These are phyloP conservation scores for Globisporangium yorkense DNA, from an alignment of 352 stramenopile genomes.

Conservation along the genomic window DNA sequence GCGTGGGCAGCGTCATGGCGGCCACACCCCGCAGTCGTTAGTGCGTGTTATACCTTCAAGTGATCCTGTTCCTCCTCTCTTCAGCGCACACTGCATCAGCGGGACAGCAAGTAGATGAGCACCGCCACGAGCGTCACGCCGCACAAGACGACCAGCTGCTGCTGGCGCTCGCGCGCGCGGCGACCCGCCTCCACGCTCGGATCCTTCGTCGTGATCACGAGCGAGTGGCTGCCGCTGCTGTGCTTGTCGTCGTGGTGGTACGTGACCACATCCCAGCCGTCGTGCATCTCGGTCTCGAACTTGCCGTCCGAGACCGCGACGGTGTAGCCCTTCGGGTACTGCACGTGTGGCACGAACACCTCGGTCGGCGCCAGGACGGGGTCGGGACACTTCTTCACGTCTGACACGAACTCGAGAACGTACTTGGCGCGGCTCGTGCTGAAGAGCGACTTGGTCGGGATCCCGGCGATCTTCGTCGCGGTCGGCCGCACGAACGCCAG, in stretches of 20 bases:
- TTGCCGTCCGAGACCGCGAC: conserved; percentile 54
- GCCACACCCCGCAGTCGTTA: too few relatives aligned
- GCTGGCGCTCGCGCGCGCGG: conserved; percentile 14
- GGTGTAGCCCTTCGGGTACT: conserved; percentile 63
- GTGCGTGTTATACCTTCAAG: background rate
- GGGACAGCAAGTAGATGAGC: conserved; percentile 27
- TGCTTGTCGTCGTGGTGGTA: conserved; percentile 44
- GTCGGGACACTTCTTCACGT: conserved; percentile 18
- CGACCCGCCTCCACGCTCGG: conserved; percentile 22
- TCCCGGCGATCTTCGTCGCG: conserved; percentile 59
- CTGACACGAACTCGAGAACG: conserved; percentile 43
- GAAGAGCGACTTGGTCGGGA: conserved; percentile 57
- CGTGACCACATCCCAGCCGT: conserved; percentile 59
- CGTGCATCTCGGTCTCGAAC: conserved; percentile 34
- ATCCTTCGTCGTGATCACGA: conserved; percentile 46
- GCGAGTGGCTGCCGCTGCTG: conserved; percentile 18
- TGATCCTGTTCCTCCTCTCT: background rate
- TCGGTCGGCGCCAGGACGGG: conserved; percentile 29
- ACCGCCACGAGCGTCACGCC: conserved; percentile 17
- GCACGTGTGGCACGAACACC: conserved; percentile 69
- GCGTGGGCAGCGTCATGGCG: too few relatives aligned
- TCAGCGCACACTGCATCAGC: conserved; percentile 3
- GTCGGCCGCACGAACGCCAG: conserved; percentile 64
- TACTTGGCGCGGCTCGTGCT: conserved; percentile 42
- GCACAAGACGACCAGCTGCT: conserved; percentile 13